These are phyloP conservation scores for Arachnomyces sp. DNA, from an alignment of 2,329 filamentous ascomycete species.

Conservation along the genomic window DNA sequence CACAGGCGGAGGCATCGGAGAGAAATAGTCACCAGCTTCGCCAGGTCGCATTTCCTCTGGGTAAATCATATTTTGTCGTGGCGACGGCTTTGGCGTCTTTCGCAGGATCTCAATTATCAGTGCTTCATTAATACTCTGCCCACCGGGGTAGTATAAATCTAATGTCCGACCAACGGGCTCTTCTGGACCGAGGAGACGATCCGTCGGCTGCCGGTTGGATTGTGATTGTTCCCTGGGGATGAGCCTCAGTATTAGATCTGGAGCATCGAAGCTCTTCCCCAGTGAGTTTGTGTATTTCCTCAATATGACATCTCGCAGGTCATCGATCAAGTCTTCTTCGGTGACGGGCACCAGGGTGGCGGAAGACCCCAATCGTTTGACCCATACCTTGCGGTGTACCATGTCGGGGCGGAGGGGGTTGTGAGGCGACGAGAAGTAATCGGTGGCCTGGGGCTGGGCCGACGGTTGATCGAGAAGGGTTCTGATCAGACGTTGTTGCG, in stretches of 20 bases:
- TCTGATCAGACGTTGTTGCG: constrained; percentile 31
- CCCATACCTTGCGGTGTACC: constrained; percentile 73
- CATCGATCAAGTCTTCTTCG: constrained; percentile 87
- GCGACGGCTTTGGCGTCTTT: constrained; percentile 72
- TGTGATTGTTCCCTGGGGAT: constrained; percentile 53
- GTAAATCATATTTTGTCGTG: constrained; percentile 45
- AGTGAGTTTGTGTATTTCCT: constrained; percentile 91
- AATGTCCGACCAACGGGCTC: constrained; percentile 71
- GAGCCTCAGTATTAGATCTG: constrained; percentile 76
- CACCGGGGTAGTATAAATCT: constrained; percentile 75
- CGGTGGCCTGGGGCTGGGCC: constrained; percentile 16
- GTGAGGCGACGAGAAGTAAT: constrained; percentile 14
- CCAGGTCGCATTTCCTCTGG: constrained; percentile 57
- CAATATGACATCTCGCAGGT: constrained; percentile 84
- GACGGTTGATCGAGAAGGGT: constrained; percentile 23
- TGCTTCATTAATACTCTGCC: constrained; percentile 81
- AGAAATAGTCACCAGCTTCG: constrained; percentile 76
- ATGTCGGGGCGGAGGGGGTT: constrained; percentile 22
- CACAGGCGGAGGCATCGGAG: constrained; percentile 51
- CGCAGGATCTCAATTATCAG: constrained; percentile 82
- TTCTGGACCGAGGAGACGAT: constrained; percentile 72
- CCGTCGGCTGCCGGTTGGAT: constrained; percentile 34
- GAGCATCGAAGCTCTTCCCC: constrained; percentile 79
- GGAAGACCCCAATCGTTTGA: constrained; percentile 76
- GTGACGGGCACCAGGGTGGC: constrained; percentile 77